Base-by-base conservation (phyloP, 2,329 filamentous ascomycete genomes). In the Pseudopyricularia javanii region DNA sequence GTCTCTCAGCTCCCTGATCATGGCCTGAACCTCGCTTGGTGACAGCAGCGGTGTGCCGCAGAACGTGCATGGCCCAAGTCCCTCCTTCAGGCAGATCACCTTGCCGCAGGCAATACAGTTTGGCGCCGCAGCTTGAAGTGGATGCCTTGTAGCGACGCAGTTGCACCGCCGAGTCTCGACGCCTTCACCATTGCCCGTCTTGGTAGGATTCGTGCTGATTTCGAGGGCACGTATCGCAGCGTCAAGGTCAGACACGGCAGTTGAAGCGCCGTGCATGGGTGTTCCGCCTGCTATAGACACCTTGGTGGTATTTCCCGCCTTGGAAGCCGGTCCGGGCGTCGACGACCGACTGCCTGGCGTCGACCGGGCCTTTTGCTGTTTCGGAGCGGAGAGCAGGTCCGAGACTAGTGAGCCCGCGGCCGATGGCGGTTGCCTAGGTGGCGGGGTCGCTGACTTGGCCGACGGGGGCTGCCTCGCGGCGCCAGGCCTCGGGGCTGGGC, bases 91-190 rank as follows among this genome's bases (percentile, higher is more conserved):
- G 65, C 93, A 98, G 53, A 97, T 85, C 12, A 98, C 89, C 66
- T 97, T 97, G 55, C 93, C 93, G 61, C 93, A 98, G 47, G 79
- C 84, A 15, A 94, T 71, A 64, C 93, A 98, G 65, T 97, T 98
- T 1, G 93, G 93, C 0, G 91, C 90, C 0, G 91, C 90, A n/a
- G 81, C 81, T 47, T 96, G 85, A 3, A 97, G 78, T 1, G 91
- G 88, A 66, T 98, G 93, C 2, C 88, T 80, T 0, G 86, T 83
- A 0, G 88, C 93, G 62, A 94, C 89, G 66, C 93, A 98, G 60
- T 86, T 86, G 68, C 93, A 98, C 53, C 82, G 82, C 7, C 86
- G 79, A 50, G 81, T 75, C 9, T 72, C 70, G 26, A 82, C 72
- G 56, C 77, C 74, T 7, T 70, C 71, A 26, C 4, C 54, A 52